These are phyloP conservation scores for Polygonum aviculare DNA, from an alignment of 148 eudicot genomes.

Conservation along the genomic window DNA sequence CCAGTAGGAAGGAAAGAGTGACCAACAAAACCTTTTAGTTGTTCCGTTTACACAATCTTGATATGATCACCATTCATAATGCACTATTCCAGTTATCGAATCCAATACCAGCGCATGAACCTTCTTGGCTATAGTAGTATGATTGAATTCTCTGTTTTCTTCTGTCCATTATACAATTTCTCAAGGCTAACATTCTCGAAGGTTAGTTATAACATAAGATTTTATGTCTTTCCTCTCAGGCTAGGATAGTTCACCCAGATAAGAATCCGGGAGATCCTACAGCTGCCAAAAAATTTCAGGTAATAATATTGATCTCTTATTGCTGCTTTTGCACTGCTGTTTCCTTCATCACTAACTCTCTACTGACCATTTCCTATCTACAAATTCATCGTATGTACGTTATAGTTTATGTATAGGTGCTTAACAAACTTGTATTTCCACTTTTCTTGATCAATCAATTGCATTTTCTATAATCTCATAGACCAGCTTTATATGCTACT, in stretches of 20 bases:
- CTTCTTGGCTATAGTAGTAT: no score
- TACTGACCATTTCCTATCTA: not conserved
- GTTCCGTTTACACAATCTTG: no score
- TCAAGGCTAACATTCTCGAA: no score
- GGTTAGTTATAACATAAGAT: not conserved
- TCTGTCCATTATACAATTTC: no score
- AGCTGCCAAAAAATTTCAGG: constrained; percentile 90
- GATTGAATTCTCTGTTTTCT: not conserved
- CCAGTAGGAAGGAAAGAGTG: no score
- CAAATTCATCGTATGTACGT: no score
- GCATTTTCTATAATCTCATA: not conserved
- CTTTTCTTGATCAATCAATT: not conserved
- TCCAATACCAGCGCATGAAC: no score
- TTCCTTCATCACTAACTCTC: not conserved
- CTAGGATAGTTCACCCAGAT: constrained; percentile 89
- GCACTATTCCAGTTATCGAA: no score
- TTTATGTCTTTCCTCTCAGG: constrained; percentile 30
- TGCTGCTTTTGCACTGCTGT: not conserved
- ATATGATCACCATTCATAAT: no score
- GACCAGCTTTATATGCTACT: no score
- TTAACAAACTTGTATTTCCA: not conserved
- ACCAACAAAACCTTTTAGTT: no score
- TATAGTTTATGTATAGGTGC: not conserved
- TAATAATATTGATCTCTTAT: no score
- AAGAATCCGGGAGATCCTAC: constrained; percentile 89